These are phyloP conservation scores for Penicillium sp. DNA, from an alignment of 2,329 filamentous ascomycete species.

Conservation along the genomic window DNA sequence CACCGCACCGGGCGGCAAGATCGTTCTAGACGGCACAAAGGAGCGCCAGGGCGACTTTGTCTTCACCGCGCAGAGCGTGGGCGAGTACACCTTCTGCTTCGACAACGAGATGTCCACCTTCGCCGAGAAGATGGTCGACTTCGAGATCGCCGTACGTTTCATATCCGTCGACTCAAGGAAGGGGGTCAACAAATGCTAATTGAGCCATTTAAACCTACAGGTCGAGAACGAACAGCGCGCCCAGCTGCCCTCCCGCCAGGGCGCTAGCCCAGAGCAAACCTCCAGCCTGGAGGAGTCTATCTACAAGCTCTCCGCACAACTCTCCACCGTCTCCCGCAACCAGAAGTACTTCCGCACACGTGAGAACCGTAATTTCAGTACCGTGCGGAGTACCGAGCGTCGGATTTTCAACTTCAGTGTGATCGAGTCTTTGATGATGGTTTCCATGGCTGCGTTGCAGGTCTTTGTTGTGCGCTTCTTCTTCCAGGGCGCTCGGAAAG, in stretches of 20 bases:
- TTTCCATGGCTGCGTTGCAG: constrained; percentile 93
- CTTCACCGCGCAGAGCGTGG: constrained; percentile 83
- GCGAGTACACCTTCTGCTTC: constrained; percentile 97
- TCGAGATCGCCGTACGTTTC: constrained; percentile 81
- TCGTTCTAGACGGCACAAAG: constrained; percentile 83
- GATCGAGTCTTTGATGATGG: constrained; percentile 86
- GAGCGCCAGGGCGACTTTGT: constrained; percentile 97
- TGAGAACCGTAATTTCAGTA: constrained; percentile 98
- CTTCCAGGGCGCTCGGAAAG: constrained; percentile 83
- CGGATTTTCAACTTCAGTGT: constrained; percentile 97
- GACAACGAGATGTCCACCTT: constrained; percentile 98
- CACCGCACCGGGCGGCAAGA: constrained; percentile 73
- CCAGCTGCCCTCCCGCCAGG: constrained; percentile 82
- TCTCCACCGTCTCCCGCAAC: constrained; percentile 92
- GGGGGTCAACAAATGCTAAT: background rate
- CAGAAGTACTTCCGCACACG: constrained; percentile 99
- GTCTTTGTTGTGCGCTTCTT: constrained; percentile 98
- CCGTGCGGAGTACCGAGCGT: constrained; percentile 90
- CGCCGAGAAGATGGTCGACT: constrained; percentile 95
- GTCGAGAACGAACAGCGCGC: constrained; percentile 87
- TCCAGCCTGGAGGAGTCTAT: constrained; percentile 87
- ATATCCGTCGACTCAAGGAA: background rate
- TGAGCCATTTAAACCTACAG: constrained; percentile 46
- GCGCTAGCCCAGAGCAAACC: constrained; percentile 84
- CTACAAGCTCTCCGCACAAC: constrained; percentile 87